phyloP scores from a whole-genome alignment of 495 filamentous ascomycete genomes.

The Amniculicola lignicola region DNA sequence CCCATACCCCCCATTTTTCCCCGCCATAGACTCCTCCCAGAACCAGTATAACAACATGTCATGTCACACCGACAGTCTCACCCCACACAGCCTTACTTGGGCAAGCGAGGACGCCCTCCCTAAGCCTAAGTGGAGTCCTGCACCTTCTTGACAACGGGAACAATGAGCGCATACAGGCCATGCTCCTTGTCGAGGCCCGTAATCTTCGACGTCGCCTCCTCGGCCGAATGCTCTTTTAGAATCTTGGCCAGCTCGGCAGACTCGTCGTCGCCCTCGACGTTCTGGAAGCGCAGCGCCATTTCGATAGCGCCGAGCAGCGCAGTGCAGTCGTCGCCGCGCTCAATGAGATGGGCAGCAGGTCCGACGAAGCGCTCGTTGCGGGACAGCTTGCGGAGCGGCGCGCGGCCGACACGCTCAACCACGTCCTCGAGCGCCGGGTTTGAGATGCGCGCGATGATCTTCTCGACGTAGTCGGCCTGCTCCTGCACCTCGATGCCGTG shows the following conservation, averaged over 20 bases:
- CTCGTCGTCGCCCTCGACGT: slow-evolving; percentile 85
- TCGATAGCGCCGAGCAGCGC: slow-evolving; percentile 72
- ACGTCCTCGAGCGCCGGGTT: slow-evolving; percentile 93
- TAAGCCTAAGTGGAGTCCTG: slow-evolving; percentile 51
- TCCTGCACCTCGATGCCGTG: slow-evolving; percentile 72
- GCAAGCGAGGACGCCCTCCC: too few relatives aligned
- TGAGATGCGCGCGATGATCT: slow-evolving; percentile 86
- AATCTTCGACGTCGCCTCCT: slow-evolving; percentile 67
- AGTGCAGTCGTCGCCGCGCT: slow-evolving; percentile 66
- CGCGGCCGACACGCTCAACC: slow-evolving; percentile 92
- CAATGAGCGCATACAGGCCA: slow-evolving; percentile 65
- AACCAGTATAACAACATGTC: too few relatives aligned
- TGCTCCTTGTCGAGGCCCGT: slow-evolving; percentile 70
- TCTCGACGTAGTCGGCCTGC: slow-evolving; percentile 85
- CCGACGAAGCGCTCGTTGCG: slow-evolving; percentile 94
- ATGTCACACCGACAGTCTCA: too few relatives aligned
- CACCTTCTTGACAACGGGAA: slow-evolving; percentile 73
- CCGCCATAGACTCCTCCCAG: too few relatives aligned
- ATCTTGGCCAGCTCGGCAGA: slow-evolving; percentile 77
- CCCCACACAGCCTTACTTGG: too few relatives aligned
- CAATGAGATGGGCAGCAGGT: slow-evolving; percentile 78
- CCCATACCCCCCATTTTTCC: too few relatives aligned
- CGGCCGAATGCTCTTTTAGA: slow-evolving; percentile 63
- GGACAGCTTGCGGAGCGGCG: slow-evolving; percentile 85
- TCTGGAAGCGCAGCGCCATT: slow-evolving; percentile 88